phyloP scores from a whole-genome alignment of 441 rosid species.

The Brassica hybrid region DNA sequence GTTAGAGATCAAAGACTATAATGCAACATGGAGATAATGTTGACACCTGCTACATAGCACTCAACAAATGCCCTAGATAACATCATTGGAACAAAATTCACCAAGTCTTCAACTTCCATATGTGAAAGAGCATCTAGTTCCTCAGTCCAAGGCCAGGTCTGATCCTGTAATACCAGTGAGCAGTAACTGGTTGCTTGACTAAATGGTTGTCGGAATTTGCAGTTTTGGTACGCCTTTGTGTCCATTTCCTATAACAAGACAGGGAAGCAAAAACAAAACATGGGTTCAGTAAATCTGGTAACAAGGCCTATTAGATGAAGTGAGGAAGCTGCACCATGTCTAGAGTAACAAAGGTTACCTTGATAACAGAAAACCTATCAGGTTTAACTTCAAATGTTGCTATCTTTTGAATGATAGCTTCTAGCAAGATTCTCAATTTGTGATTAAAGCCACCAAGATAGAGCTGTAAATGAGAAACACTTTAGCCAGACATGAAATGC shows the following conservation, averaged over 20 bases:
- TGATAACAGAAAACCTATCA: conserved; percentile 1
- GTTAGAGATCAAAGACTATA: not conserved
- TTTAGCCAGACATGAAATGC: not conserved
- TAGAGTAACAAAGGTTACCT: not conserved
- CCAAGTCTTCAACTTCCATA: not conserved
- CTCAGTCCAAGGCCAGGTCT: conserved; percentile 2
- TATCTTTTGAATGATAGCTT: not conserved
- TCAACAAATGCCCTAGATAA: not conserved
- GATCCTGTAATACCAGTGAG: not conserved
- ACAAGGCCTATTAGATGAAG: not conserved
- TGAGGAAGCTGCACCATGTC: conserved; percentile 49
- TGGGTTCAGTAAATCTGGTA: not conserved
- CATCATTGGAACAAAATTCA: not conserved
- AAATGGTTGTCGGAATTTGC: not conserved
- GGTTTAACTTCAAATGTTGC: not conserved
- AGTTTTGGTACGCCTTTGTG: not conserved
- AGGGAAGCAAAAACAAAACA: not conserved
- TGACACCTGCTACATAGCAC: not conserved
- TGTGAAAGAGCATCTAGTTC: not conserved
- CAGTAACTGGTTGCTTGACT: not conserved
- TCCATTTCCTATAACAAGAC: not conserved
- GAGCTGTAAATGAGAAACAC: not conserved
- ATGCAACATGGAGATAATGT: not conserved
- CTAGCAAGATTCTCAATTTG: not conserved
- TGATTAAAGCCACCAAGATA: not conserved